phyloP scores from a whole-genome alignment of 2,329 filamentous ascomycete genomes.

The Juglanconis juglandina region DNA sequence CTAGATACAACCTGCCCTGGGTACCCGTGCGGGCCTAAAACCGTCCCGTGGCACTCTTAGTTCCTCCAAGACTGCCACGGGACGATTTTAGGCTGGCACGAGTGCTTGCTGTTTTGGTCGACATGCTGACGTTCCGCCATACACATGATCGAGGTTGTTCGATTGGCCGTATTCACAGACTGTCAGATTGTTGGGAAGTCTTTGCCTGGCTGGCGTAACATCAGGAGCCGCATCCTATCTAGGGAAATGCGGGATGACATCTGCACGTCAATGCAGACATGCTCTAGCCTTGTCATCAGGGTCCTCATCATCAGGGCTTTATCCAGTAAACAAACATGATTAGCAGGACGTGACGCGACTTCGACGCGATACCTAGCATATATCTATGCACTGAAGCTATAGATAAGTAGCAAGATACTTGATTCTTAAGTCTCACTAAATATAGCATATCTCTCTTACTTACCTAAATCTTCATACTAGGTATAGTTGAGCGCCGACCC shows the following conservation, averaged over 20 bases:
- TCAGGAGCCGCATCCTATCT: too few relatives aligned
- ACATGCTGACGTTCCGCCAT: background rate
- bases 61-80: too few relatives aligned
- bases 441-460: too few relatives aligned
- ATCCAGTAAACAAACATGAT: background rate
- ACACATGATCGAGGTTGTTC: background rate
- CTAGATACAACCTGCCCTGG: background rate
- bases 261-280: constrained; percentile 3
- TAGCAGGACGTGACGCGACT: background rate
- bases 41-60: background rate
- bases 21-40: too few relatives aligned
- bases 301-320: background rate
- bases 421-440: too few relatives aligned
- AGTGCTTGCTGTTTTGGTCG: too few relatives aligned
- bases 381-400: background rate
- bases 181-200: background rate
- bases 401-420: background rate
- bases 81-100: too few relatives aligned
- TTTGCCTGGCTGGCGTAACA: background rate
- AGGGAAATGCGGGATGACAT: constrained; percentile 1
- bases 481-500: background rate
- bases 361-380: background rate
- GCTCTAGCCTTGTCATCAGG: background rate
- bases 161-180: background rate
- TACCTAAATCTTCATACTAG: too few relatives aligned